A percentile compares a stretch with the other conserved stretches of the same genome.
Conservation (phyloP, 108 stramenopile species). For the Bacterosira constricta region DNA sequence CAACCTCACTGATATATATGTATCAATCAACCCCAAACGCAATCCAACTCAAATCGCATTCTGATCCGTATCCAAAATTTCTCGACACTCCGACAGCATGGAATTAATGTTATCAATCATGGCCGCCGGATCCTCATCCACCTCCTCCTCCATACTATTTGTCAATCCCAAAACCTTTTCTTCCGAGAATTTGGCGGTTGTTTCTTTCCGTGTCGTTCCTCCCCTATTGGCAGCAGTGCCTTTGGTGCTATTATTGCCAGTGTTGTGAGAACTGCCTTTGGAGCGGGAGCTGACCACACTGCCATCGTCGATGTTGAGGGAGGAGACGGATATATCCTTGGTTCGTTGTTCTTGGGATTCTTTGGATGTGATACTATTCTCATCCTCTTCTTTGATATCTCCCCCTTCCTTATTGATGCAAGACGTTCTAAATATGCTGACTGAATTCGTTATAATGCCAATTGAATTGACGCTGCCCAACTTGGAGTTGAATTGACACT, state of each 20-base stretch:
- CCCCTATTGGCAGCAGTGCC: neutral
- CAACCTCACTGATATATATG: no score
- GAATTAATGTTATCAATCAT: slow-evolving; percentile 48
- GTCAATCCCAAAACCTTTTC: slow-evolving; percentile 27
- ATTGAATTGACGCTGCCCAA: slow-evolving; percentile 30
- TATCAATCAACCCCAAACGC: no score
- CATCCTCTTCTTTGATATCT: no score
- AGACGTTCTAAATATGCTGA: neutral
- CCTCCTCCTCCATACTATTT: slow-evolving; percentile 39
- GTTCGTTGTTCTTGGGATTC: slow-evolving; percentile 5
- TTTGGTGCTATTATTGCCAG: neutral
- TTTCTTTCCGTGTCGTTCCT: neutral
- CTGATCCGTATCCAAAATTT: slow-evolving; percentile 38
- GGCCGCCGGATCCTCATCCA: slow-evolving; percentile 39
- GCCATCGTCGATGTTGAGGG: slow-evolving; percentile 16
- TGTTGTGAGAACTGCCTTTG: neutral
- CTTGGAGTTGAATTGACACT: slow-evolving; percentile 33
- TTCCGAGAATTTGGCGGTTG: neutral
- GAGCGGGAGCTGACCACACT: slow-evolving; percentile 6
- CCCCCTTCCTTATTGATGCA: no score
- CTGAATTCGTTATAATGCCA: slow-evolving; percentile 13
- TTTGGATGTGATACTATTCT: slow-evolving; percentile 19
- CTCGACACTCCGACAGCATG: slow-evolving; percentile 49
- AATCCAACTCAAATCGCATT: no score
- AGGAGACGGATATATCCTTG: slow-evolving; percentile 38